Evolutionary conservation across 148 eudicot species (phyloP).

Genomic region (Silene conica): DNA sequence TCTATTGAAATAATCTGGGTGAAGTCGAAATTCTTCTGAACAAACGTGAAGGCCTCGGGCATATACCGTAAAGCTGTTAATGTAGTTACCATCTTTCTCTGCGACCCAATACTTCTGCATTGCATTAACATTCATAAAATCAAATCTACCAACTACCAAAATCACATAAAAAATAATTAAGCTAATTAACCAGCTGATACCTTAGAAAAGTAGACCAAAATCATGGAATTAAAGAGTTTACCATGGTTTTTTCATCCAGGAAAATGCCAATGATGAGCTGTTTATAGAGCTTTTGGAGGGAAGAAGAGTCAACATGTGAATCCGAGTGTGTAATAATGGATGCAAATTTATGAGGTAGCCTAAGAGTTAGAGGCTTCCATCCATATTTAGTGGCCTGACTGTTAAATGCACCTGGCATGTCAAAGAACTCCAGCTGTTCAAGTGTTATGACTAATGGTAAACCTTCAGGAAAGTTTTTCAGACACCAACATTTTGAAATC

Average conservation of each 20-base stretch:
- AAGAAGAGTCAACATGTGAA: slow-evolving; percentile 15
- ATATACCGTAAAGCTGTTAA: slow-evolving; percentile 21
- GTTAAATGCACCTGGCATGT: background rate
- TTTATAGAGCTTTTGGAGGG: slow-evolving; percentile 5
- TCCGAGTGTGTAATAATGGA: slow-evolving; percentile 15
- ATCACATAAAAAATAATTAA: background rate
- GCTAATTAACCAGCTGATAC: background rate
- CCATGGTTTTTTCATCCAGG: slow-evolving; percentile 3
- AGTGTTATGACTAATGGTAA: slow-evolving; percentile 3
- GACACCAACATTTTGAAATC: slow-evolving; percentile 3
- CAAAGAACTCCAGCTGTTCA: slow-evolving; percentile 14
- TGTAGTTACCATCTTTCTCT: background rate
- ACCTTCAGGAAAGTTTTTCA: background rate
- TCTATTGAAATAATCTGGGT: too few species aligned
- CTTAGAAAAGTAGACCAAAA: background rate
- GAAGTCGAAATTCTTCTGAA: too few species aligned
- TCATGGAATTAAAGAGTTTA: background rate
- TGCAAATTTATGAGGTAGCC: slow-evolving; percentile 10
- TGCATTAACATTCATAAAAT: background rate
- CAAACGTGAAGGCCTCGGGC: too few species aligned
- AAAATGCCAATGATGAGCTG: slow-evolving; percentile 2
- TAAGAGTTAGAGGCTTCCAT: background rate
- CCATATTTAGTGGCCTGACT: background rate
- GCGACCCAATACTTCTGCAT: slow-evolving; percentile 23
- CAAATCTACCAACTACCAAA: background rate